phyloP scores from a whole-genome alignment of 148 eudicot genomes.

The Cornus florida region DNA sequence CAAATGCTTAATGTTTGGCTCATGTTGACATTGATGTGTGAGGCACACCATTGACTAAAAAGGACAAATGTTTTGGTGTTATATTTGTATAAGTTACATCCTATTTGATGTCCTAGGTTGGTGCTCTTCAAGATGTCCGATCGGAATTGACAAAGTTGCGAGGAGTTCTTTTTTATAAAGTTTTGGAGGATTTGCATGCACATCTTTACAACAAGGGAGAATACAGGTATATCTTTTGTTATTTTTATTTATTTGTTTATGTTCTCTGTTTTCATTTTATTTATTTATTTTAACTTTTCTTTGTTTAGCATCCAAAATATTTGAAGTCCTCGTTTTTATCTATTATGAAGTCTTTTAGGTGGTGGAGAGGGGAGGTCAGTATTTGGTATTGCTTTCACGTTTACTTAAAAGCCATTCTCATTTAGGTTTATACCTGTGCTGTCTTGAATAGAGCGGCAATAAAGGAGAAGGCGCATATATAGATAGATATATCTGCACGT shows the following conservation, averaged over 20 bases:
- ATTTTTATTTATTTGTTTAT: slow-evolving; percentile 4
- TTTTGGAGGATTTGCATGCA: slow-evolving; percentile 92
- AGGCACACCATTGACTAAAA: neutral
- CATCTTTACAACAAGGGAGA: slow-evolving; percentile 97
- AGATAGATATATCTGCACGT: no score
- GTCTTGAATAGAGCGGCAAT: no score
- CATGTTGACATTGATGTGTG: neutral
- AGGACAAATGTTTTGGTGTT: neutral
- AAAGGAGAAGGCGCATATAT: no score
- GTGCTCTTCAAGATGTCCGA: slow-evolving; percentile 96
- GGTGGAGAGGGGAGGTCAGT: neutral
- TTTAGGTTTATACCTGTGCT: neutral
- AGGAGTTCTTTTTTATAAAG: slow-evolving; percentile 83
- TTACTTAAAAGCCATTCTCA: neutral
- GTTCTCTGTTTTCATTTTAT: neutral
- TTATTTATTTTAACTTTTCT: no score
- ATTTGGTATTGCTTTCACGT: slow-evolving; percentile 5
- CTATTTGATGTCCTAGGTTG: slow-evolving; percentile 60
- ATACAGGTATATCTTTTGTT: slow-evolving; percentile 54
- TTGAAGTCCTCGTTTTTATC: neutral
- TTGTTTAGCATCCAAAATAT: neutral
- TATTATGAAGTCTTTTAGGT: neutral
- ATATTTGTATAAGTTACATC: neutral
- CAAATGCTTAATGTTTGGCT: slow-evolving; percentile 1
- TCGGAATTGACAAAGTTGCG: slow-evolving; percentile 89